These are phyloP conservation scores for Fusarium tuaranense DNA, from an alignment of 2,329 filamentous ascomycete species.

Conservation along the genomic window DNA sequence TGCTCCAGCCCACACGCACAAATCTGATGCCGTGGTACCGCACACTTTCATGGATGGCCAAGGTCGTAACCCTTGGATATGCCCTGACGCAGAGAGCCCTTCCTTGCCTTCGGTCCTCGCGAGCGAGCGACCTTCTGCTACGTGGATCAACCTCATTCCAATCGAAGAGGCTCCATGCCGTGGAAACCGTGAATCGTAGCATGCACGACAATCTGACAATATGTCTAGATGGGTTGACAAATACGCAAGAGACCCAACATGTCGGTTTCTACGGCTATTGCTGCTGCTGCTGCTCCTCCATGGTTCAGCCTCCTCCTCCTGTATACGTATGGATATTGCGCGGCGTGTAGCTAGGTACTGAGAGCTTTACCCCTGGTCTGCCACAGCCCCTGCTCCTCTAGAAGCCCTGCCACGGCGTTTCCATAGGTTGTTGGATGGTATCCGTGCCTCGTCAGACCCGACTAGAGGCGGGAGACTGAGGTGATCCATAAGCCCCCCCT, in stretches of 20 bases:
- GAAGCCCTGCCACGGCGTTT: constrained; percentile 14
- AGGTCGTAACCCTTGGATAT: constrained; percentile 21
- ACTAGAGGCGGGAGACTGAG: constrained; percentile 10
- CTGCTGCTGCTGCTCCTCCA: background rate
- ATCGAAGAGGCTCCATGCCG: constrained; percentile 15
- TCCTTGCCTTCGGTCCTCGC: background rate
- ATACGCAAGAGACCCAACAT: background rate
- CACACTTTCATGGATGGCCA: constrained; percentile 6
- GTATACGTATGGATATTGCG: constrained; percentile 9
- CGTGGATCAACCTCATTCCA: constrained; percentile 37
- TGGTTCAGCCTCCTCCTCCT: background rate
- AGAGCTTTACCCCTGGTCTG: constrained; percentile 23
- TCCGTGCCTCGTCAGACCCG: constrained; percentile 12
- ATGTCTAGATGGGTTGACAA: background rate
- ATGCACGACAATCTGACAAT: background rate
- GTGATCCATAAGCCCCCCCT: constrained; percentile 8
- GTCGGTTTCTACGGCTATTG: background rate
- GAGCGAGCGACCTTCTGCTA: constrained; percentile 11
- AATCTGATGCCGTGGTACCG: constrained; percentile 9
- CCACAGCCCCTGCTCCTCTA: constrained; percentile 13
- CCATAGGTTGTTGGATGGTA: constrained; percentile 15
- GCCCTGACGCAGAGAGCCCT: constrained; percentile 14
- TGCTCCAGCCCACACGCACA: constrained; percentile 13
- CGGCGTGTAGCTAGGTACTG: constrained; percentile 3
- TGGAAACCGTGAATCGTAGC: constrained; percentile 14